Evolutionary conservation across 768 basidiomycete species (phyloP).

Genomic region (Leucosporidium creatinivorum): DNA sequence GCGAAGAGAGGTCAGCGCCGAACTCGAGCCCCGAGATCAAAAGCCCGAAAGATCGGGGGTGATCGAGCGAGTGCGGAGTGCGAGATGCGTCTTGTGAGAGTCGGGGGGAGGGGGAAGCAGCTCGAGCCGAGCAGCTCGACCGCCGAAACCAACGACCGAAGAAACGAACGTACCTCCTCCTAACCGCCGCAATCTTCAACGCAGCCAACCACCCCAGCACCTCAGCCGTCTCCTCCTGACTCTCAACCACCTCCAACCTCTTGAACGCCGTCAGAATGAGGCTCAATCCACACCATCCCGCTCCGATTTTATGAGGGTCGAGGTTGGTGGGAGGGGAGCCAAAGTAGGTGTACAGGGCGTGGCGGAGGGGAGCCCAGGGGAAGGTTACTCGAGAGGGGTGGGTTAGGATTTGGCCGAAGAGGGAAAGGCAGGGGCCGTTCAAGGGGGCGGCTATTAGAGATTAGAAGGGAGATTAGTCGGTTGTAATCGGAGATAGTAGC

Average conservation of each 20-base stretch:
- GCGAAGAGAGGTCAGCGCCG: too few relatives aligned
- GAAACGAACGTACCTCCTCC: conserved; percentile 4
- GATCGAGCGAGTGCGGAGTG: too few relatives aligned
- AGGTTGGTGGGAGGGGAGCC: background rate
- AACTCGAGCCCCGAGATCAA: too few relatives aligned
- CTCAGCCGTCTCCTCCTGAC: background rate
- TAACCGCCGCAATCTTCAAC: background rate
- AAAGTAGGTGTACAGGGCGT: conserved; percentile 6
- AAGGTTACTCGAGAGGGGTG: background rate
- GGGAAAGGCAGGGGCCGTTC: background rate
- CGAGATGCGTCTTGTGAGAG: too few relatives aligned
- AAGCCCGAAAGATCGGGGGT: too few relatives aligned
- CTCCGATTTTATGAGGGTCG: conserved; percentile 2
- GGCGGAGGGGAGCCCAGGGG: conserved; percentile 2
- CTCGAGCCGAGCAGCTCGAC: too few relatives aligned
- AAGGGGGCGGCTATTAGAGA: background rate
- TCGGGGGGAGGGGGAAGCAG: background rate
- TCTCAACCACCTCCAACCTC: conserved; percentile 1
- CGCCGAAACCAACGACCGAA: too few relatives aligned
- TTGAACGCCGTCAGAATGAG: conserved; percentile 6
- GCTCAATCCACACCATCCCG: conserved; percentile 4
- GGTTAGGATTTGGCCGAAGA: conserved; percentile 8
- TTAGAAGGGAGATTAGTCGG: too few relatives aligned
- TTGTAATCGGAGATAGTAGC: too few relatives aligned
- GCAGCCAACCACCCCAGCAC: background rate